These are phyloP conservation scores for Glycine latifolia DNA, from an alignment of 306 rosid genomes.

Conservation along the genomic window DNA sequence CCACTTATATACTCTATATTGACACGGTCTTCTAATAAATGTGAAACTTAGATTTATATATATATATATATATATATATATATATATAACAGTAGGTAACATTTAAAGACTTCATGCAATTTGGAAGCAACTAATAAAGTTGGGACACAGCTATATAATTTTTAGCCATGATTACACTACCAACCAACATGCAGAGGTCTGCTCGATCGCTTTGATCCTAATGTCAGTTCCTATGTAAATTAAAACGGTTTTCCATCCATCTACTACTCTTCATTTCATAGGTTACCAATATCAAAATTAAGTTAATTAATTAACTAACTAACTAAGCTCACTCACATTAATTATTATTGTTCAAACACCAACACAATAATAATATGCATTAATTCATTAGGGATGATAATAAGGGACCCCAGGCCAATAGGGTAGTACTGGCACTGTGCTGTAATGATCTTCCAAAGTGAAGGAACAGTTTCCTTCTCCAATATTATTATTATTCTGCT, in stretches of 20 bases:
- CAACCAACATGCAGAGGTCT: constrained; percentile 36
- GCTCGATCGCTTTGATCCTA: constrained; percentile 1
- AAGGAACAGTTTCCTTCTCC: constrained; percentile 58
- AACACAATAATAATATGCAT: not conserved
- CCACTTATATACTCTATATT: no score
- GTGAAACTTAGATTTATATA: no score
- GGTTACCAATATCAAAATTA: not conserved
- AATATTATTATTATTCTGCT: constrained; percentile 17
- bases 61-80: not conserved
- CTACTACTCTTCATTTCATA: not conserved
- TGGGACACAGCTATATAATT: constrained; percentile 11
- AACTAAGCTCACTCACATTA: constrained; percentile 19
- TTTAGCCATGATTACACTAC: constrained; percentile 12
- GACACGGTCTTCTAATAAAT: no score
- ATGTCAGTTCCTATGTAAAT: constrained; percentile 5
- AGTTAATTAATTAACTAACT: not conserved
- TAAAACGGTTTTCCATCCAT: not conserved
- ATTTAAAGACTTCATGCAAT: not conserved
- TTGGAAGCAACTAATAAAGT: constrained; percentile 3
- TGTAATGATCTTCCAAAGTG: constrained; percentile 63
- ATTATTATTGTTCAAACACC: not conserved
- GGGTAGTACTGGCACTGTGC: constrained; percentile 57
- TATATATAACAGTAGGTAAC: constrained; percentile 2
- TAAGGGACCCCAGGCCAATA: constrained; percentile 73
- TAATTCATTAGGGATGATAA: constrained; percentile 56